Conservation (phyloP, 2,329 filamentous ascomycete species). For the Fusarium armeniacum region DNA sequence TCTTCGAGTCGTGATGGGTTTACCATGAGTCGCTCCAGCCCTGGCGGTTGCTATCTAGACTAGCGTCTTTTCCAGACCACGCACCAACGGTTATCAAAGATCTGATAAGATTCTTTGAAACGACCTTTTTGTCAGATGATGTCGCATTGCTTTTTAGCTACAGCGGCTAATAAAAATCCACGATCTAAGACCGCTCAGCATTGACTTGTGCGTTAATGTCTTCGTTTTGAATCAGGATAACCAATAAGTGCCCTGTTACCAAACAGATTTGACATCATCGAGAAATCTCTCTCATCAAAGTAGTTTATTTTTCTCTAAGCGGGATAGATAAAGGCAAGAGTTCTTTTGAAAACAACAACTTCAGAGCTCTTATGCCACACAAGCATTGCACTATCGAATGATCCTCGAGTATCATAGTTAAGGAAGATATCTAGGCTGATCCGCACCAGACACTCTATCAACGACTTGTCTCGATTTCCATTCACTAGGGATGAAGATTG, state of each 20-base stretch:
- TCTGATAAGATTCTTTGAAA: constrained; percentile 28
- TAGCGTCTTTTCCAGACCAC: not conserved
- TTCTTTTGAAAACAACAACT: not conserved
- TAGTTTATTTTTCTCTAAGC: not conserved
- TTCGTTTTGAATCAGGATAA: not conserved
- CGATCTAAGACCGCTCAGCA: not conserved
- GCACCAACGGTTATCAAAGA: constrained; percentile 15
- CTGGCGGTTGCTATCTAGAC: not conserved
- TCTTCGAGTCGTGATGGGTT: constrained; percentile 4
- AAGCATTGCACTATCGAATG: not conserved
- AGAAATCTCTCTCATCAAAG: not conserved
- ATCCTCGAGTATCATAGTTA: not conserved
- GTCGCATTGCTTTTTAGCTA: not conserved
- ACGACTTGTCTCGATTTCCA: not conserved
- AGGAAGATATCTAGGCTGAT: not conserved
- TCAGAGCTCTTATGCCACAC: not conserved
- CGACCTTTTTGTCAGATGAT: not conserved
- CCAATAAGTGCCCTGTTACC: not conserved
- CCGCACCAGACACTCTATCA: too few species aligned
- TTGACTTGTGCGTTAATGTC: not conserved
- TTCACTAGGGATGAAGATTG: not conserved
- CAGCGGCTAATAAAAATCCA: not conserved
- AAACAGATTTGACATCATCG: not conserved
- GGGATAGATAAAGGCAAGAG: not conserved
- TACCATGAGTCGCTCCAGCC: constrained; percentile 21